These are phyloP conservation scores for Nakazawaea ambrosiae DNA, from an alignment of 805 yeast species.

Conservation along the genomic window DNA sequence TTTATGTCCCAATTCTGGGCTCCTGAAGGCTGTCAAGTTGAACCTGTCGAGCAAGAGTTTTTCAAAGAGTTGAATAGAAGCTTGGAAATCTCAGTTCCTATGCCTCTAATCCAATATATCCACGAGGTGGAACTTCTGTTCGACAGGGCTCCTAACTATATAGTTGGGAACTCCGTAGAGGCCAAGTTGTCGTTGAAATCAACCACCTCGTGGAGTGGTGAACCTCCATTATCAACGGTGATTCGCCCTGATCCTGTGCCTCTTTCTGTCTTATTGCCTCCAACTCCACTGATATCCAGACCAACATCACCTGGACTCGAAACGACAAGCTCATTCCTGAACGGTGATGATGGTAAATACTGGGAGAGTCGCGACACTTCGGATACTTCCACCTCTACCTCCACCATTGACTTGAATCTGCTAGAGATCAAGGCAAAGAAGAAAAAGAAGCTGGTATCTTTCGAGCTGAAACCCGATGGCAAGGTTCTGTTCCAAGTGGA, in stretches of 20 bases:
- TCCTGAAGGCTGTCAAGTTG: too few species aligned
- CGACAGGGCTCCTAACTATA: slow-evolving; percentile 33
- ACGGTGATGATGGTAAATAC: slow-evolving; percentile 2
- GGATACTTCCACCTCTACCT: slow-evolving; percentile 4
- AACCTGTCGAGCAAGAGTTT: too few species aligned
- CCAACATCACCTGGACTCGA: slow-evolving; percentile 9
- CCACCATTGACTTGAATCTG: slow-evolving; percentile 7
- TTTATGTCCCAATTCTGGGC: too few species aligned
- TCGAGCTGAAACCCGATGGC: slow-evolving; percentile 13
- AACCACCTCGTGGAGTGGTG: slow-evolving; percentile 33
- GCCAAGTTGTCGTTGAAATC: slow-evolving; percentile 37
- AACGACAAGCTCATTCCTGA: slow-evolving; percentile 1
- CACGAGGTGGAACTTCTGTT: slow-evolving; percentile 47
- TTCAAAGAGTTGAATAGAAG: slow-evolving; percentile 6
- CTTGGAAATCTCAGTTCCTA: slow-evolving; percentile 45
- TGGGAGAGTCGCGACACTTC: neutral
- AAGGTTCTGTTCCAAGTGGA: slow-evolving; percentile 13
- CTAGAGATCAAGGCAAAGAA: slow-evolving; percentile 6
- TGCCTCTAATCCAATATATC: slow-evolving; percentile 54
- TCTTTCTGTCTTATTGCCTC: neutral
- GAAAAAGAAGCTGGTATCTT: slow-evolving; percentile 23
- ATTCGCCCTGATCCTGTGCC: neutral
- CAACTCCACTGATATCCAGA: slow-evolving; percentile 5
- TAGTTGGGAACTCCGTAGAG: slow-evolving; percentile 60
- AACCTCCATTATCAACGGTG: neutral